Percentiles rank a stretch among this genome's conserved stretches.
These are phyloP conservation scores for Exidia glandulosa DNA, from an alignment of 768 basidiomycete genomes.

Conservation along the genomic window DNA sequence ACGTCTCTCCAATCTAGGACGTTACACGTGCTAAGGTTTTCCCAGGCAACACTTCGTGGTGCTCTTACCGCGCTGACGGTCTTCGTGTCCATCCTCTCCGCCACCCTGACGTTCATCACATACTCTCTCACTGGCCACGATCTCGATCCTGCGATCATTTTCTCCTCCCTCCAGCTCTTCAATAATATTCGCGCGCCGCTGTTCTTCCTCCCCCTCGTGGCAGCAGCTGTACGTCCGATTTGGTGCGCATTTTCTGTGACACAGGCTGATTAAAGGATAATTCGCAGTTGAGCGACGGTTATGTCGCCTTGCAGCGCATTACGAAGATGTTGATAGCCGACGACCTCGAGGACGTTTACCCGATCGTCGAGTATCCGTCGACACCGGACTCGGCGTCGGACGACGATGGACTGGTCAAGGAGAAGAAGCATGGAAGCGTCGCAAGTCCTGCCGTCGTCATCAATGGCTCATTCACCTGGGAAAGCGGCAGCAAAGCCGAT, in stretches of 20 bases:
- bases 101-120: constrained; percentile 34
- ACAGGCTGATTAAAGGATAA: not conserved
- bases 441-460: constrained; percentile 29
- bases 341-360: constrained; percentile 38
- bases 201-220: too few relatives aligned
- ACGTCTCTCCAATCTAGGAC: too few relatives aligned
- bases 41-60: constrained; percentile 9
- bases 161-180: constrained; percentile 49
- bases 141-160: constrained; percentile 43
- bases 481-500: constrained; percentile 18
- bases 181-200: constrained; percentile 53
- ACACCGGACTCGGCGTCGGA: not conserved
- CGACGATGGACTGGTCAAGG: constrained; percentile 2
- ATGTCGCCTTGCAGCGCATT: constrained; percentile 40
- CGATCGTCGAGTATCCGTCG: constrained; percentile 16
- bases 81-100: constrained; percentile 30
- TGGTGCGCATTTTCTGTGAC: constrained; percentile 23
- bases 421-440: too few relatives aligned
- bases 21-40: too few relatives aligned
- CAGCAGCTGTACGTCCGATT: too few relatives aligned
- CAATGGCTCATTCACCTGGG: constrained; percentile 45
- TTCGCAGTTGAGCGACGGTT: constrained; percentile 29
- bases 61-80: constrained; percentile 33
- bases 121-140: constrained; percentile 47
- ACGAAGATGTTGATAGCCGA: constrained; percentile 40